Conservation (phyloP, 2,329 filamentous ascomycete species). For the Laburnicola sp. region DNA sequence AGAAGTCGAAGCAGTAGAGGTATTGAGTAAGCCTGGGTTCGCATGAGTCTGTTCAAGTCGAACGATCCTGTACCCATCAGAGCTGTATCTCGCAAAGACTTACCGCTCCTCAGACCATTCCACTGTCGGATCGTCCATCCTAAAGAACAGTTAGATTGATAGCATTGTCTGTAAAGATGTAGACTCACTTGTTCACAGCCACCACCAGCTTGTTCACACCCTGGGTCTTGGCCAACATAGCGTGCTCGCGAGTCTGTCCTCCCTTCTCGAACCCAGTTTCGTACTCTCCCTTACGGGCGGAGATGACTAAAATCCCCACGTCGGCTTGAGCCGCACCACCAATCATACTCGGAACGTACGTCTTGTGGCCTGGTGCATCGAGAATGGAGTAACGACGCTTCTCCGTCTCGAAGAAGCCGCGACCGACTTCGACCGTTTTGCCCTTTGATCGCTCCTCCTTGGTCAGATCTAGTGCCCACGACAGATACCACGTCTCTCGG, state of each 20-base stretch:
- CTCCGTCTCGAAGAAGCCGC: conserved; percentile 91
- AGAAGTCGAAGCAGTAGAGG: no score
- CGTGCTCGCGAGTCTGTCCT: conserved; percentile 95
- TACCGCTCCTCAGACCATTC: conserved; percentile 91
- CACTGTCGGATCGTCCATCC: conserved; percentile 95
- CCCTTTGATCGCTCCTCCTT: conserved; percentile 96
- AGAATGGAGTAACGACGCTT: conserved; percentile 95
- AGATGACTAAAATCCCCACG: conserved; percentile 91
- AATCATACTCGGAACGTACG: conserved; percentile 90
- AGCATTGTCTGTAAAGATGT: no score
- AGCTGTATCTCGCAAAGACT: no score
- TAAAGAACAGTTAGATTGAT: no score
- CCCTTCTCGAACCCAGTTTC: conserved; percentile 98
- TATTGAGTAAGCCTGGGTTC: no score
- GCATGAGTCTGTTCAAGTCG: no score
- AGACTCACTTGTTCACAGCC: conserved; percentile 70
- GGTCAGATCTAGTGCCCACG: conserved; percentile 95
- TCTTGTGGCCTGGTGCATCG: conserved; percentile 68
- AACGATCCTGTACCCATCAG: no score
- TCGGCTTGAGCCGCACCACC: conserved; percentile 70
- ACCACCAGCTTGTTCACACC: conserved; percentile 96
- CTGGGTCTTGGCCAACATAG: conserved; percentile 96
- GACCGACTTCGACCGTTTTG: conserved; percentile 96
- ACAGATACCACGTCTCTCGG: conserved; percentile 97
- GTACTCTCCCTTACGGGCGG: conserved; percentile 95